Percentiles rank a stretch among this genome's conserved stretches.
Conservation (phyloP, 2,329 filamentous ascomycete genomes). For the Dothistroma pini region DNA sequence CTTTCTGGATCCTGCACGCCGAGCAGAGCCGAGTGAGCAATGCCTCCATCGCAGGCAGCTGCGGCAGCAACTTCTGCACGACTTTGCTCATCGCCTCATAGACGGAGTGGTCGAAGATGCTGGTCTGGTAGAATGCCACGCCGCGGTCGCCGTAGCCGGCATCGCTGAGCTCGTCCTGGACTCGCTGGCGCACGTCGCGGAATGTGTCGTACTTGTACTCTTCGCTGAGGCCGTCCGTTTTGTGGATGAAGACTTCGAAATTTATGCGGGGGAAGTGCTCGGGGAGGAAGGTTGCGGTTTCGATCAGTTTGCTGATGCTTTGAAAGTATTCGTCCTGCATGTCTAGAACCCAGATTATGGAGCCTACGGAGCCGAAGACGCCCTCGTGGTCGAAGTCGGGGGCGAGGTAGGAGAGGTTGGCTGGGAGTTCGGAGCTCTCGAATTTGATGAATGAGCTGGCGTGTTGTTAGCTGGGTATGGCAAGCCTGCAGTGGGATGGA, state of each 20-base stretch:
- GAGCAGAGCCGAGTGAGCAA: slow-evolving; percentile 91
- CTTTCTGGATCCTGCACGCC: slow-evolving; percentile 94
- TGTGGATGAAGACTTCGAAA: slow-evolving; percentile 98
- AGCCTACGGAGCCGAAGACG: slow-evolving; percentile 91
- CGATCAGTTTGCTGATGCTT: slow-evolving; percentile 79
- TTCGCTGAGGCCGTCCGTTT: slow-evolving; percentile 94
- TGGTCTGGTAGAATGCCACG: slow-evolving; percentile 92
- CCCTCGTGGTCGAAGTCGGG: slow-evolving; percentile 85
- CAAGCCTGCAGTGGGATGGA: not conserved
- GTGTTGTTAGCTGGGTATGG: not conserved
- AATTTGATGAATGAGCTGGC: slow-evolving; percentile 96
- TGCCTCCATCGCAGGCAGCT: slow-evolving; percentile 86
- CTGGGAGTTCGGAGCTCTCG: slow-evolving; percentile 96
- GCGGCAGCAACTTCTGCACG: slow-evolving; percentile 94
- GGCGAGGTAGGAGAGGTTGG: slow-evolving; percentile 89
- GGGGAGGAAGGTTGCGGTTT: slow-evolving; percentile 84
- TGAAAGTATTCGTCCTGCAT: slow-evolving; percentile 97
- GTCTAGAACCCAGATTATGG: slow-evolving; percentile 97
- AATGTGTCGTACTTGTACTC: slow-evolving; percentile 96
- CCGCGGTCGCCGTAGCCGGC: slow-evolving; percentile 89
- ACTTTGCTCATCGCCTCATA: slow-evolving; percentile 99
- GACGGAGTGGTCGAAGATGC: slow-evolving; percentile 97
- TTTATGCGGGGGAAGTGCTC: slow-evolving; percentile 89
- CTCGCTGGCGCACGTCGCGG: slow-evolving; percentile 92
- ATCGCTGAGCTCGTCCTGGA: slow-evolving; percentile 93